Base-by-base conservation (phyloP, 352 stramenopile species). In the Plasmopara muralis region DNA sequence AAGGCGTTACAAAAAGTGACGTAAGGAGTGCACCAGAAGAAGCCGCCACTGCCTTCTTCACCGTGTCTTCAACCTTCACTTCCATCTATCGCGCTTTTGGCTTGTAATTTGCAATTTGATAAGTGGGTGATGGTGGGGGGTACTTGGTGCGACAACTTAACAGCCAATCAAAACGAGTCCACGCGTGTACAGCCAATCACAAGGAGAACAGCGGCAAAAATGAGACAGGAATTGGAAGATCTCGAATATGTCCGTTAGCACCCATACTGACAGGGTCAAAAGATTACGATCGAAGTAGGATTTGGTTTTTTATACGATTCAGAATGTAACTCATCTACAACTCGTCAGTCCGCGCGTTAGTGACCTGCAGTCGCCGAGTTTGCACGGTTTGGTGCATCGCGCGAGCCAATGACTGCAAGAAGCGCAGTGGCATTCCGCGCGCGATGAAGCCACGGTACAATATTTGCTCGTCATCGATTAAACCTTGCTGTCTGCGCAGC, bases 1-100 rank as follows among this genome's bases (percentile, higher is more conserved):
- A 48, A n/a, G 82, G 82, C 34, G 77, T 92, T 31, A 89, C 77
- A 52, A 92, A 89, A n/a, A 92, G 62, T 53, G 81, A 92, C 57
- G 81, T 89, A 31, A 89, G 52, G 33, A 89, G 62, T 43, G 79
- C 81, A 37, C 81, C 81, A 0, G 63, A 66, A 16, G 81, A 89
- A 14, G 81, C 81, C 20, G 81, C 81, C 16, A 65, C 61, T 8
- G 77, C 77, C 63, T 89, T 92, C 65, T 89, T 87, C 25, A 83
- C 30, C 40, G 74, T 74, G 54, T 71, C 64, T 28, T 74, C 58
- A 2, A 60, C 43, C 40, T 62, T 68, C 8, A 50, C 9, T 31
- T 54, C 54, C 55, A 63, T 69, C 14, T 14, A 14, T 9, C 33
- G 33, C 33, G 2, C 28, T 38, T 29, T 41, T 47, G 35, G 53